Evolutionary conservation across 2,329 filamentous ascomycete species (phyloP).

Genomic region (Biscogniauxia mediterranea): DNA sequence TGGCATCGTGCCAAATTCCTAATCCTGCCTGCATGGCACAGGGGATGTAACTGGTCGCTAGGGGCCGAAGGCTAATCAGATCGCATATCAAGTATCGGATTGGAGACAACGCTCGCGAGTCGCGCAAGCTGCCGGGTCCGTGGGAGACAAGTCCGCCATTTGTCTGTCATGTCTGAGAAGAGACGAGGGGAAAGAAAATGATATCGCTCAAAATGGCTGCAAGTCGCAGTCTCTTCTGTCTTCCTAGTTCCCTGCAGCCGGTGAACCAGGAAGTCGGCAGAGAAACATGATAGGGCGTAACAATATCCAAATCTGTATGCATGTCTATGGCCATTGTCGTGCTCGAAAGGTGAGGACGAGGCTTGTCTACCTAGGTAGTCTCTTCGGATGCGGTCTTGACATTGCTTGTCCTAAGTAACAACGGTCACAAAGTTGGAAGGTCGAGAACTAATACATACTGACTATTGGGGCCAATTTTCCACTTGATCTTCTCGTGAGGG

Average conservation of each 20-base stretch:
- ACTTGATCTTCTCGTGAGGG: slow-evolving; percentile 12
- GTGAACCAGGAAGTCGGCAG: slow-evolving; percentile 11
- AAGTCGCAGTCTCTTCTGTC: slow-evolving; percentile 2
- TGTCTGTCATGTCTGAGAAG: background rate
- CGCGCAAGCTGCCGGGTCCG: background rate
- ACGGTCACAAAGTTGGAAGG: background rate
- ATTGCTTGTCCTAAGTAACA: background rate
- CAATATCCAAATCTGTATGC: slow-evolving; percentile 6
- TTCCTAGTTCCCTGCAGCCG: slow-evolving; percentile 13
- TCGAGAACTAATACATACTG: background rate
- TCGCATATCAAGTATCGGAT: background rate
- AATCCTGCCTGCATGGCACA: background rate
- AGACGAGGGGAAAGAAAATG: background rate
- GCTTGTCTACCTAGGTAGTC: background rate
- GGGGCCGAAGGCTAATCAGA: background rate
- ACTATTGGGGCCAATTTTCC: slow-evolving; percentile 18
- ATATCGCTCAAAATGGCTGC: background rate
- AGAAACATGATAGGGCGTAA: slow-evolving; percentile 2
- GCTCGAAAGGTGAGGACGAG: background rate
- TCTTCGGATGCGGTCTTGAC: background rate
- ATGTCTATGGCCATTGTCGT: background rate
- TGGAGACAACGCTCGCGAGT: background rate
- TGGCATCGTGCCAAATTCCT: slow-evolving; percentile 1
- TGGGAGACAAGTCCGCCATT: background rate
- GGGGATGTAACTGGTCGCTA: background rate